Evolutionary conservation across 345 rosid genomes (phyloP).

Genomic region (Salix brachista): DNA sequence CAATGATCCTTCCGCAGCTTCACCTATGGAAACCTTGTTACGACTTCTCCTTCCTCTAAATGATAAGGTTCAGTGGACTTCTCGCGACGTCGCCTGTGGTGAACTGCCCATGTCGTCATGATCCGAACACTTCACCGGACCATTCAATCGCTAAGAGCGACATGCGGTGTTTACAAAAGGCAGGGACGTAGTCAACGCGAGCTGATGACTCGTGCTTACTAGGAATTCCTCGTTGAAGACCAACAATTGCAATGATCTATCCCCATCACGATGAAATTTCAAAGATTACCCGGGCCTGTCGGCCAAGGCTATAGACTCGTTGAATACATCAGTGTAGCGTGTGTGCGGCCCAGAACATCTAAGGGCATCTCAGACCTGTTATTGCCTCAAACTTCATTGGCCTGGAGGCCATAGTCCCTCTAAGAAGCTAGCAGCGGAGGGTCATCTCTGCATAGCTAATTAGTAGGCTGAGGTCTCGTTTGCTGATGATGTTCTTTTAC

Average conservation of each 20-base stretch:
- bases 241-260: no score
- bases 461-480: not conserved
- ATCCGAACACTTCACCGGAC: not conserved
- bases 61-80: no score
- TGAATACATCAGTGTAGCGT: conserved; percentile 20
- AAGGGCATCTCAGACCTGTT: conserved; percentile 27
- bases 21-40: no score
- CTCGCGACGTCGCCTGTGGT: fast-evolving
- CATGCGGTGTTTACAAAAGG: no score
- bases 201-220: no score
- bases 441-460: conserved; percentile 11
- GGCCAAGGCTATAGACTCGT: conserved; percentile 11
- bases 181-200: no score
- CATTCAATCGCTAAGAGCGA: not conserved
- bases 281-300: not conserved
- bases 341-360: conserved; percentile 23
- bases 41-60: no score
- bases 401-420: conserved; percentile 17
- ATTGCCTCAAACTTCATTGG: conserved; percentile 27
- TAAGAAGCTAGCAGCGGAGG: conserved; percentile 13
- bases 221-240: no score
- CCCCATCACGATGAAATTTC: no score
- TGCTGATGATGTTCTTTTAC: no score
- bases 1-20: no score
- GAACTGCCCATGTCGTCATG: not conserved